Percentiles rank a stretch among this genome's conserved stretches.
These are phyloP conservation scores for Erodium maritimum DNA, from an alignment of 345 rosid genomes.

Conservation along the genomic window DNA sequence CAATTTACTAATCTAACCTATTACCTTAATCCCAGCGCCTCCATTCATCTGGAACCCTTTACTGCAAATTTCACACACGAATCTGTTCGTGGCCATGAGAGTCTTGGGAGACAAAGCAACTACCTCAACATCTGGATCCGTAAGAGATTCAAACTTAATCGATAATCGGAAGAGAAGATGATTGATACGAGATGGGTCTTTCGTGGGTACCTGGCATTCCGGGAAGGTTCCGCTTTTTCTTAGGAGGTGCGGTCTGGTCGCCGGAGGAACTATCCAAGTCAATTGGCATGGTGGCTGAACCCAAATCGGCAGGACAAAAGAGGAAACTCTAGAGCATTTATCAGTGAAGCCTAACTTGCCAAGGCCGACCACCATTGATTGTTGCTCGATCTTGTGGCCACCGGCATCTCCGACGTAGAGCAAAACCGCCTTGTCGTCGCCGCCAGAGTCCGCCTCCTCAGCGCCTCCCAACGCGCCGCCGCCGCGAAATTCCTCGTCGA, in stretches of 20 bases:
- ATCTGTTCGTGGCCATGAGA: constrained; percentile 77
- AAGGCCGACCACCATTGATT: too few species aligned
- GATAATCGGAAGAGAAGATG: not conserved
- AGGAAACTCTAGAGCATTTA: too few species aligned
- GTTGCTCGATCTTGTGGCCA: too few species aligned
- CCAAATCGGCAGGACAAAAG: not conserved
- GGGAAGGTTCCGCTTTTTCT: constrained; percentile 91
- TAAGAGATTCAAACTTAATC: constrained; percentile 4
- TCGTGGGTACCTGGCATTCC: constrained; percentile 76
- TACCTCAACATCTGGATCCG: constrained; percentile 97
- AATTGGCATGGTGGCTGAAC: constrained; percentile 31
- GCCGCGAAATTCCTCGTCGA: constrained; percentile 41
- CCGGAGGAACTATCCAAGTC: constrained; percentile 81
- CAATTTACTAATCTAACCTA: too few species aligned
- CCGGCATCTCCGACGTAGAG: constrained; percentile 74
- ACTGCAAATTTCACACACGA: constrained; percentile 89
- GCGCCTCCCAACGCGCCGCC: constrained; percentile 43
- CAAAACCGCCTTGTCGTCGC: constrained; percentile 77
- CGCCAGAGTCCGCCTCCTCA: constrained; percentile 62
- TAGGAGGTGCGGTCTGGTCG: constrained; percentile 43
- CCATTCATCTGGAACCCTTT: constrained; percentile 92
- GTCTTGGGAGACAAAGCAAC: constrained; percentile 83
- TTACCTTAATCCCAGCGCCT: too few species aligned
- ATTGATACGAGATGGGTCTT: not conserved
- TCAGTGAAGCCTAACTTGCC: too few species aligned